Percentiles rank a stretch among this genome's conserved stretches.
phyloP scores from a whole-genome alignment of 306 rosid species.

The Dicorynia guianensis region DNA sequence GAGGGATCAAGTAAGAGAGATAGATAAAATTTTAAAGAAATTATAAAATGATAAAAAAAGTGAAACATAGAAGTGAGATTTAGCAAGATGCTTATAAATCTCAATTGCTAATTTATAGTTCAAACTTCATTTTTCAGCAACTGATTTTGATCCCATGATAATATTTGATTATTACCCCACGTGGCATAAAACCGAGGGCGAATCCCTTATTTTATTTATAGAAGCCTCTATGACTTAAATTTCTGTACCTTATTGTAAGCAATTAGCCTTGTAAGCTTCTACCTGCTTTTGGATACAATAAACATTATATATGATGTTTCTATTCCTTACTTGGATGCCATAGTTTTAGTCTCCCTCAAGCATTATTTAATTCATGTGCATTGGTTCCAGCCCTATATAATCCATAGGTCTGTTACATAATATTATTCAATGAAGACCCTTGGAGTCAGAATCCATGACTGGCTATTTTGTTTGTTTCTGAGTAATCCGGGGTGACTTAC shows the following conservation, averaged over 20 bases:
- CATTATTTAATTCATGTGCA: slow-evolving; percentile 40
- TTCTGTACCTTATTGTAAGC: slow-evolving; percentile 51
- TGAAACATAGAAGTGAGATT: too few relatives aligned
- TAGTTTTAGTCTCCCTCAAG: slow-evolving; percentile 32
- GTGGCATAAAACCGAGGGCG: slow-evolving; percentile 41
- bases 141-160: slow-evolving; percentile 33
- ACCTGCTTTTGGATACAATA: slow-evolving; percentile 39
- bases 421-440: slow-evolving; percentile 23
- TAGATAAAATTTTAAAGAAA: too few relatives aligned
- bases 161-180: slow-evolving; percentile 35
- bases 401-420: slow-evolving; percentile 20
- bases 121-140: slow-evolving; percentile 38
- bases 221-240: slow-evolving; percentile 63
- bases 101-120: slow-evolving; percentile 33
- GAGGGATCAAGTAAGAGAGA: too few relatives aligned
- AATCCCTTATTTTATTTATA: slow-evolving; percentile 36
- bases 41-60: too few relatives aligned
- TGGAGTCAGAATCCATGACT: slow-evolving; percentile 55
- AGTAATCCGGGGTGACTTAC: slow-evolving; percentile 33
- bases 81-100: slow-evolving; percentile 59
- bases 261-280: slow-evolving; percentile 46
- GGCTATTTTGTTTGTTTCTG: slow-evolving; percentile 59
- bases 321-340: slow-evolving; percentile 61
- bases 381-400: slow-evolving; percentile 37
- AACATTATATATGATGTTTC: slow-evolving; percentile 68